Conservation (phyloP, 1,284 basidiomycete species). For the Ustilago hordei region DNA sequence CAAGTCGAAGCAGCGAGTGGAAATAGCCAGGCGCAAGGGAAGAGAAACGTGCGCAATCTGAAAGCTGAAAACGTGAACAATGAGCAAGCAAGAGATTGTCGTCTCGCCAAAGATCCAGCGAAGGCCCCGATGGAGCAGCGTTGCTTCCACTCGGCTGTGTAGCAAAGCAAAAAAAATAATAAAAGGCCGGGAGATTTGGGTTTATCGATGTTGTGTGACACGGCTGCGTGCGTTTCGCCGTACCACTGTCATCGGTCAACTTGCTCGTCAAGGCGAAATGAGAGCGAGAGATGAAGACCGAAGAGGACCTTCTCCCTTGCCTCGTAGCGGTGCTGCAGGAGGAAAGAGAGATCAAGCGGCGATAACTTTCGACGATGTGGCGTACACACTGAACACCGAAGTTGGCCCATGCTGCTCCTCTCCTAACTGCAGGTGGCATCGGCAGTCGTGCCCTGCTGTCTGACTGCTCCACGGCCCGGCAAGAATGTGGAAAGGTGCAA, state of each 20-base stretch:
- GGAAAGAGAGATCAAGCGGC: slow-evolving; percentile 4
- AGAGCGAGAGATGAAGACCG: neutral
- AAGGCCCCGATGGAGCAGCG: slow-evolving; percentile 6
- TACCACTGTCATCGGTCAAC: slow-evolving; percentile 10
- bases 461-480: neutral
- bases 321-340: neutral
- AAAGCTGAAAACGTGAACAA: slow-evolving; percentile 5
- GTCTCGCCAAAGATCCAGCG: slow-evolving; percentile 37
- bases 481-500: slow-evolving; percentile 1
- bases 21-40: too few relatives aligned
- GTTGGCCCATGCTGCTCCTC: neutral
- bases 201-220: neutral
- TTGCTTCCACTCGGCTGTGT: neutral
- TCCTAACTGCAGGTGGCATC: neutral
- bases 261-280: neutral
- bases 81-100: neutral
- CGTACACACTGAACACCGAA: neutral
- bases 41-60: neutral
- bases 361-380: slow-evolving; percentile 1
- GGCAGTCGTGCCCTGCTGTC: neutral
- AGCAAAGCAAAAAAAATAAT: neutral
- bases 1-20: neutral
- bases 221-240: neutral
- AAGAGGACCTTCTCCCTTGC: neutral
- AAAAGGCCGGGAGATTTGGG: neutral